phyloP scores from a whole-genome alignment of 208 protist species.

The Polymyxa betae region DNA sequence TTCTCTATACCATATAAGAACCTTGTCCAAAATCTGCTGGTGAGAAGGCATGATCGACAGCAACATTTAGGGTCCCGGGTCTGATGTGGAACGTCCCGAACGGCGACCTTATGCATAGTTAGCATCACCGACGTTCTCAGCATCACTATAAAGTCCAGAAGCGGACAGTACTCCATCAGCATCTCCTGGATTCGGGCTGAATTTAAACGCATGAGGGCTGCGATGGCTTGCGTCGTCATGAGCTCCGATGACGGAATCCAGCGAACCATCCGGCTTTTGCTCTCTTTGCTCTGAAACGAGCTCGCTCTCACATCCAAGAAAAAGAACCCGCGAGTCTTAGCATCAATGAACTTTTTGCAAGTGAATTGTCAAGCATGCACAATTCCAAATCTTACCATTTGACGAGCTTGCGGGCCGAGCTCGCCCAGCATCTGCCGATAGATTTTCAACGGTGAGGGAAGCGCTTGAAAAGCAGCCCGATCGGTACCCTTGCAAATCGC shows the following conservation, averaged over 20 bases:
- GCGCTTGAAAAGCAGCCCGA: neutral
- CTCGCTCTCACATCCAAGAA: neutral
- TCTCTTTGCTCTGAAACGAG: neutral
- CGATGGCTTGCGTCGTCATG: neutral
- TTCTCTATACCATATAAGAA: no score
- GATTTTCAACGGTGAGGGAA: neutral
- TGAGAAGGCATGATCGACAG: constrained; percentile 24
- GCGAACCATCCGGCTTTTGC: neutral
- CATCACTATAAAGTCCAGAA: neutral
- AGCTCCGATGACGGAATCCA: neutral
- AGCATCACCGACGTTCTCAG: neutral
- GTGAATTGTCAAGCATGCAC: neutral
- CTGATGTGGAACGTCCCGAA: neutral
- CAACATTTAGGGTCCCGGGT: neutral
- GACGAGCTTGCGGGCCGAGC: neutral
- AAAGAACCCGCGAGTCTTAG: neutral
- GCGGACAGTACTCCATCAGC: constrained; percentile 13
- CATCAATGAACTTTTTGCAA: neutral
- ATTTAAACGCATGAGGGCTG: neutral
- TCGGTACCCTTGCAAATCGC: constrained; percentile 14
- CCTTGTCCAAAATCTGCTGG: no score
- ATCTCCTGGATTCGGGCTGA: neutral
- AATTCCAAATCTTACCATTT: neutral
- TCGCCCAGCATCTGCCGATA: neutral
- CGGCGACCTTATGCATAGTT: neutral